Conservation (phyloP, 257 asterid genomes). For the Thymus mandschuricus region DNA sequence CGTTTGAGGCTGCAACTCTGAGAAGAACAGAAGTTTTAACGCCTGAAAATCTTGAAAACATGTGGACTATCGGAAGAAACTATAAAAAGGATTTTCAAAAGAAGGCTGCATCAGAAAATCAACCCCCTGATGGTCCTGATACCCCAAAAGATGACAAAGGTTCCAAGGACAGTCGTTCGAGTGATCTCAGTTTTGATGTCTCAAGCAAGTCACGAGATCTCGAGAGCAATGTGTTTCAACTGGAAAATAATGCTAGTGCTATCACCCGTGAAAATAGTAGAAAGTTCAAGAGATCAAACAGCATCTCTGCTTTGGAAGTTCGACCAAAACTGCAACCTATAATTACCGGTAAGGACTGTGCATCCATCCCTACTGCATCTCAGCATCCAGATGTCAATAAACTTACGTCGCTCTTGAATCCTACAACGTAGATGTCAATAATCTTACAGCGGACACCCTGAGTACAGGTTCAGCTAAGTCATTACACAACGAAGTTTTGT, state of each 20-base stretch:
- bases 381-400: conserved; percentile 52
- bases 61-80: conserved; percentile 93
- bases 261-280: conserved; percentile 41
- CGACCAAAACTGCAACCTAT: conserved; percentile 42
- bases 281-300: conserved; percentile 67
- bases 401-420: conserved; percentile 45
- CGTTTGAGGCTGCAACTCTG: conserved; percentile 79
- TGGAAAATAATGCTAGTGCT: conserved; percentile 36
- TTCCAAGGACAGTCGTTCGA: conserved; percentile 34
- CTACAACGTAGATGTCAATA: conserved; percentile 51
- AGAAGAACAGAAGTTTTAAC: conserved; percentile 90
- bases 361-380: conserved; percentile 51
- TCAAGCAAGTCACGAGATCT: conserved; percentile 41
- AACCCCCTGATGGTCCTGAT: conserved; percentile 41
- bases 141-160: conserved; percentile 41
- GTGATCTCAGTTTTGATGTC: conserved; percentile 40
- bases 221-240: conserved; percentile 30
- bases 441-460: conserved; percentile 39
- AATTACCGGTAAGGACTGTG: conserved; percentile 41
- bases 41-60: conserved; percentile 96
- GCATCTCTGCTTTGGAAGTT: conserved; percentile 60
- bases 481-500: conserved; percentile 52
- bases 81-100: conserved; percentile 67
- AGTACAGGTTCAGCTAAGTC: conserved; percentile 53
- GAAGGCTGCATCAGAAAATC: conserved; percentile 46